Evolutionary conservation across 768 basidiomycete species (phyloP), one percentile per base, ranked within the genome.

Genomic region (Steccherinum ochraceum): DNA sequence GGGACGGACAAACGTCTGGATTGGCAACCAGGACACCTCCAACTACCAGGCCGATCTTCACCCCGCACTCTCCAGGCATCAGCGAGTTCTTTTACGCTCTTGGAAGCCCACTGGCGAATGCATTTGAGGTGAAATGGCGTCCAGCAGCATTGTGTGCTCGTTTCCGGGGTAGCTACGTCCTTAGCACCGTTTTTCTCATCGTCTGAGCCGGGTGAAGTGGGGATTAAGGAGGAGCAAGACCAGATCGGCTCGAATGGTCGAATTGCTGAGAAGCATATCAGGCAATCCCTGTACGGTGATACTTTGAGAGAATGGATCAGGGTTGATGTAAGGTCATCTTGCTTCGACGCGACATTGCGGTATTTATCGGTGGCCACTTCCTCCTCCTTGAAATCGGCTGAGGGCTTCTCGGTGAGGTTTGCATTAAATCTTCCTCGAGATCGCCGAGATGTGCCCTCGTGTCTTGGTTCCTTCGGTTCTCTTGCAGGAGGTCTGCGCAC

Each of bases 11-110:
- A 76, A n/a, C 93, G 73, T 51, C 83, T 83, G 1, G 82, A 80
- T 60, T 94, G 93, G 70, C 95, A 98, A 0, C 90, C 92, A 0
- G 95, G 95, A 66, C 95, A 98, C 48, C 86, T 75, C 95, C 95
- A 98, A 61, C 90, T 84, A 0, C 86, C 92, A 12, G 69, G 71
- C 49, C 75, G 72, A 11, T 79, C 73, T 58, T 88, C 84, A 5
- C 88, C 88, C 46, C 85, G 70, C 4, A 80, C 80, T 13, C 75
- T 74, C 83, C 80, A 90, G 0, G 87, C 93, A 46, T 83, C 86
- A 51, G 72, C 73, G 12, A 84, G 58, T 12, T 84, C 86, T 62
- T 86, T 84, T 45, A 84, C 81, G 59, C 84, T 89, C 68, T 89
- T 89, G 24, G 75, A 69, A 0, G 92, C 93, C 95, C 95, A 98